These are phyloP conservation scores for Candida railenensis DNA, from an alignment of 805 yeast species.

Conservation along the genomic window DNA sequence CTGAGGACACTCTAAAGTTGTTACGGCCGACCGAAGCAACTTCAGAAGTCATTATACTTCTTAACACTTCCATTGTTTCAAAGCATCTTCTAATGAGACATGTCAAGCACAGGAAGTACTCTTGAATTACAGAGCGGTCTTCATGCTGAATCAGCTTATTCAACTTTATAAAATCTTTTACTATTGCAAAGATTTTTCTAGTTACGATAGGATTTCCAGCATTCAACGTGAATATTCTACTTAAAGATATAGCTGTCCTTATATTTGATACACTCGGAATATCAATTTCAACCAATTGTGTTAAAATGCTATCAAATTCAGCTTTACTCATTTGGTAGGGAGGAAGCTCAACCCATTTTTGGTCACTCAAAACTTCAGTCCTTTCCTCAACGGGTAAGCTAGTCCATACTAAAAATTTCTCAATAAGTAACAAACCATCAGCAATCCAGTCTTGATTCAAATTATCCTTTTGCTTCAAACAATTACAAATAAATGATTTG, in stretches of 20 bases:
- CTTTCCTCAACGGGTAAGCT: slow-evolving; percentile 14
- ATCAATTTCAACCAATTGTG: neutral
- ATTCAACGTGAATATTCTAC: slow-evolving; percentile 55
- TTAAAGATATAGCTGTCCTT: slow-evolving; percentile 50
- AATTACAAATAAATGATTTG: neutral
- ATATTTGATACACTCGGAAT: slow-evolving; percentile 30
- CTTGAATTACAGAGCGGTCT: slow-evolving; percentile 19
- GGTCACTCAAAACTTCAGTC: slow-evolving; percentile 5
- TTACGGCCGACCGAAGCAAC: slow-evolving; percentile 30
- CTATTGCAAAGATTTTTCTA: neutral
- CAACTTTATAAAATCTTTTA: neutral
- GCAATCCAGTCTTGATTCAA: slow-evolving; percentile 57
- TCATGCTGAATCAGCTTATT: neutral
- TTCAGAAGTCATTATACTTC: slow-evolving; percentile 50
- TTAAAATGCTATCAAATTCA: neutral
- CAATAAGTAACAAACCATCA: slow-evolving; percentile 53
- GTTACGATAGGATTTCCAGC: slow-evolving; percentile 38
- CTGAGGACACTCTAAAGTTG: slow-evolving; percentile 14
- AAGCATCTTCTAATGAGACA: slow-evolving; percentile 65
- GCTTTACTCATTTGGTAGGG: neutral
- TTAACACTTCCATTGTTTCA: slow-evolving; percentile 56
- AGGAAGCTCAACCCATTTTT: neutral
- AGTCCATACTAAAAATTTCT: slow-evolving; percentile 40
- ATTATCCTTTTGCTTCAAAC: slow-evolving; percentile 8
- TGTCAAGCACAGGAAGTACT: slow-evolving; percentile 27